Evolutionary conservation across 495 filamentous ascomycete species (phyloP).

Genomic region (Lophium mytilinum): DNA sequence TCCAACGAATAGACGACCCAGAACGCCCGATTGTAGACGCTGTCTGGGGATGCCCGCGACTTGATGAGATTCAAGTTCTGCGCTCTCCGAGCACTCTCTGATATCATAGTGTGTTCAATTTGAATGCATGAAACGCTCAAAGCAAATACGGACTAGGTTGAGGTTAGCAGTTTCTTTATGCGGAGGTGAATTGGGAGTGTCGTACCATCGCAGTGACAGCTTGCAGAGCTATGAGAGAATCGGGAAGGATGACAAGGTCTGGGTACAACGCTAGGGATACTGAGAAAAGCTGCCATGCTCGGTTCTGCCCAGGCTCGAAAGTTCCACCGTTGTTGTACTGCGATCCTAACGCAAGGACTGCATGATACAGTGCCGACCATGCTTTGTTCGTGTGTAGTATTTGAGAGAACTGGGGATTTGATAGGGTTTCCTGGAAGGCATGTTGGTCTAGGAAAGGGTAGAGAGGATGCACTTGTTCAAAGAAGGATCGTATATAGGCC

Average conservation of each 20-base stretch:
- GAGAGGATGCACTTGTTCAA: constrained; percentile 31
- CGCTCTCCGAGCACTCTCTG: constrained; percentile 31
- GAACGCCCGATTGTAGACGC: constrained; percentile 25
- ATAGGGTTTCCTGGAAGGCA: constrained; percentile 28
- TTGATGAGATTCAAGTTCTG: constrained; percentile 26
- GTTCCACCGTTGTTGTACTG: constrained; percentile 31
- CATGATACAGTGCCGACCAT: constrained; percentile 33
- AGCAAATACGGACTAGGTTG: constrained; percentile 1
- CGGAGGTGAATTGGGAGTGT: not conserved
- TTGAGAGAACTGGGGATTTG: constrained; percentile 5
- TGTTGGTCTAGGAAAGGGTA: constrained; percentile 34
- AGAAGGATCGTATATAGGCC: constrained; percentile 26
- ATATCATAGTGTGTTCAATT: constrained; percentile 30
- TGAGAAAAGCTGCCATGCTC: constrained; percentile 32
- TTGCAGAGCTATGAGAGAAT: constrained; percentile 27
- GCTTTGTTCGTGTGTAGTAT: constrained; percentile 3
- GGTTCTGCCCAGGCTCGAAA: constrained; percentile 32
- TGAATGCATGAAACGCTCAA: constrained; percentile 31
- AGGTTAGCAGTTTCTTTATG: constrained; percentile 8
- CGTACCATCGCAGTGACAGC: constrained; percentile 18
- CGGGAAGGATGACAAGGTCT: constrained; percentile 23
- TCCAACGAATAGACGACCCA: constrained; percentile 37
- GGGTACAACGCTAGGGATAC: constrained; percentile 25
- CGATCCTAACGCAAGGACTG: constrained; percentile 35
- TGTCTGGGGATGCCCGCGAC: constrained; percentile 4